phyloP scores from a whole-genome alignment of 2,329 filamentous ascomycete species.

The Xylaria sp. region DNA sequence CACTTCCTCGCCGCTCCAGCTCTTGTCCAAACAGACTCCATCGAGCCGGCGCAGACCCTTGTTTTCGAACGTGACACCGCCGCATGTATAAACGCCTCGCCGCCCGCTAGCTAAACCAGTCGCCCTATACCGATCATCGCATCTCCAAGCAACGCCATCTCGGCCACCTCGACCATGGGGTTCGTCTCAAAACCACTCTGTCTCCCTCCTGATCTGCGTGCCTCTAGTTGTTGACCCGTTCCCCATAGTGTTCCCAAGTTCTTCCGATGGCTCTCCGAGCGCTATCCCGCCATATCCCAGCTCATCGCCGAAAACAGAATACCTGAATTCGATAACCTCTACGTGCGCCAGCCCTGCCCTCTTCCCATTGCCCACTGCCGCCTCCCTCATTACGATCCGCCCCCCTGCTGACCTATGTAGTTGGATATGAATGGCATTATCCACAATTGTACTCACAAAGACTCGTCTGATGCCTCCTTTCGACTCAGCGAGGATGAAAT shows the following conservation, averaged over 20 bases:
- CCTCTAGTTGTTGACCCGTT: constrained; percentile 35
- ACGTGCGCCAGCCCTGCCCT: constrained; percentile 63
- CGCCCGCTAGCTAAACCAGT: not conserved
- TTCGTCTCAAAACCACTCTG: constrained; percentile 30
- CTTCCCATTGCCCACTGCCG: constrained; percentile 25
- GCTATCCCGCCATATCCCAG: constrained; percentile 98
- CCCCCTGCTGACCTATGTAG: constrained; percentile 55
- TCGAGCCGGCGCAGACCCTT: constrained; percentile 6
- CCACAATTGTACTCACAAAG: constrained; percentile 98
- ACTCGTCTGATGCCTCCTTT: constrained; percentile 90
- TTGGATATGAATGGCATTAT: constrained; percentile 99
- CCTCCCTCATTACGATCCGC: constrained; percentile 22
- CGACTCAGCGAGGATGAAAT: constrained; percentile 97
- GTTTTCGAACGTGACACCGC: not conserved
- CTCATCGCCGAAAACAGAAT: constrained; percentile 98
- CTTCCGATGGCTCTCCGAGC: constrained; percentile 99
- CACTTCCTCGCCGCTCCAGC: not conserved
- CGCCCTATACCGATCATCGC: not conserved
- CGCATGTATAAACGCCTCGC: constrained; percentile 10
- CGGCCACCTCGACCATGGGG: constrained; percentile 42
- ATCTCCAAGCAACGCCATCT: not conserved
- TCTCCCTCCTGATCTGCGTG: not conserved
- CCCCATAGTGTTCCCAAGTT: constrained; percentile 78
- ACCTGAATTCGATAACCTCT: constrained; percentile 97
- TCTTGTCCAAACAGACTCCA: constrained; percentile 3